phyloP scores from a whole-genome alignment of 1,284 basidiomycete genomes.

The Tylopilus sp. region DNA sequence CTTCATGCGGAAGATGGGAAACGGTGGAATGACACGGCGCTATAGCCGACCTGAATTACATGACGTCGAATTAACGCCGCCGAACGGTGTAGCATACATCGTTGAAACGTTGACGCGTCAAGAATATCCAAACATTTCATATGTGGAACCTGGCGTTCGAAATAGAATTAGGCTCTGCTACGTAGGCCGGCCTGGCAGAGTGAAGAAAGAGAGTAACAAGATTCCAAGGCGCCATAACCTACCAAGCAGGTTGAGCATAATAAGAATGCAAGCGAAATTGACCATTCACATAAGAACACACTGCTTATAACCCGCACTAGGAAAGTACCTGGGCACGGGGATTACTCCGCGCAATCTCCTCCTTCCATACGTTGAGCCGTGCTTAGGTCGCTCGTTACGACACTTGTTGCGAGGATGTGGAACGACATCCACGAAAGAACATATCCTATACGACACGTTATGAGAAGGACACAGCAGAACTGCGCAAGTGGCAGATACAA shows the following conservation, averaged over 20 bases:
- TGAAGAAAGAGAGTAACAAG: neutral
- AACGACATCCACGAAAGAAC: slow-evolving; percentile 50
- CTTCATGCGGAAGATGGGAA: no score
- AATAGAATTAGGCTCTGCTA: neutral
- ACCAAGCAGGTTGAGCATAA: slow-evolving; percentile 1
- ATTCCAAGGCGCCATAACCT: neutral
- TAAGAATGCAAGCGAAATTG: slow-evolving; percentile 1
- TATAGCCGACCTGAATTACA: neutral
- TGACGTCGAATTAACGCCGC: neutral
- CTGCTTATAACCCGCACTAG: slow-evolving; percentile 9
- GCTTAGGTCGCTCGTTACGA: slow-evolving; percentile 66
- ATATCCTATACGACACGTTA: slow-evolving; percentile 24
- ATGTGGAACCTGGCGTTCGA: neutral
- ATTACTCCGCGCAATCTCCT: slow-evolving; percentile 28
- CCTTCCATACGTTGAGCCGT: slow-evolving; percentile 62
- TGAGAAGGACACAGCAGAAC: slow-evolving; percentile 4
- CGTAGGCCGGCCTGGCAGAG: neutral
- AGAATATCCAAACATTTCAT: slow-evolving; percentile 1
- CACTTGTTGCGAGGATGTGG: slow-evolving; percentile 63
- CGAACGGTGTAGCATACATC: neutral
- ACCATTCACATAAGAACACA: slow-evolving; percentile 15
- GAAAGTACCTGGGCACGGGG: slow-evolving; percentile 17
- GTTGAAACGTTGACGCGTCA: neutral
- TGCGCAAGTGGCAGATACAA: slow-evolving; percentile 12
- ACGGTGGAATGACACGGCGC: neutral